A percentile compares a stretch with the other conserved stretches of the same genome.
Conservation (phyloP, 805 yeast species). For the Ogataea nakhonphanomensis region DNA sequence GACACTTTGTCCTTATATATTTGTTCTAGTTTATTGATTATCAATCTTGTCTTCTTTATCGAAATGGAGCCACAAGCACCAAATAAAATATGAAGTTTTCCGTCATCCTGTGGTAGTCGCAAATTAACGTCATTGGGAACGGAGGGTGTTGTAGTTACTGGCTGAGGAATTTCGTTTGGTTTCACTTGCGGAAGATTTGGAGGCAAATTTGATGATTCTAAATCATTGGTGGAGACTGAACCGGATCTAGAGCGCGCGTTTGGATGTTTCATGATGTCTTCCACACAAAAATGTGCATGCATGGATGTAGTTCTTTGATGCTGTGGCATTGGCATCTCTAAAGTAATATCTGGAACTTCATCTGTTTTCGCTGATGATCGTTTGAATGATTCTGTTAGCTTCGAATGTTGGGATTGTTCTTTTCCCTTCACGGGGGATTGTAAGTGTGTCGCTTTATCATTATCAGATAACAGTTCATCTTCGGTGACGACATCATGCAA, state of each 20-base stretch:
- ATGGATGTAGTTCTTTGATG: slow-evolving; percentile 54
- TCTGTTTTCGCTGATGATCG: slow-evolving; percentile 2
- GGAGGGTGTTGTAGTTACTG: slow-evolving; percentile 5
- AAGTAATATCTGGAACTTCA: slow-evolving; percentile 5
- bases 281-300: slow-evolving; percentile 77
- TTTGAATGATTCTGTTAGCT: slow-evolving; percentile 27
- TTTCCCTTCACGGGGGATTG: slow-evolving; percentile 27
- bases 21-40: slow-evolving; percentile 50
- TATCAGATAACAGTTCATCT: too few relatives aligned
- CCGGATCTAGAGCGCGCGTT: slow-evolving; percentile 35
- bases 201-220: slow-evolving; percentile 15
- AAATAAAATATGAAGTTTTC: slow-evolving; percentile 50
- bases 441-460: too few relatives aligned
- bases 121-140: slow-evolving; percentile 29
- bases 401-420: slow-evolving; percentile 14
- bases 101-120: slow-evolving; percentile 48
- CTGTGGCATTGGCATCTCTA: slow-evolving; percentile 28
- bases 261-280: slow-evolving; percentile 58
- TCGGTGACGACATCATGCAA: too few relatives aligned
- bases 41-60: slow-evolving; percentile 47
- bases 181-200: slow-evolving; percentile 9
- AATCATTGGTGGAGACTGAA: slow-evolving; percentile 30
- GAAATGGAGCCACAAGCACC: slow-evolving; percentile 60
- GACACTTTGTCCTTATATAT: slow-evolving; percentile 51
- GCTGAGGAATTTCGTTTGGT: slow-evolving; percentile 2